Evolutionary conservation across 768 basidiomycete genomes (phyloP), one percentile per base, ranked within the genome.

Genomic region (Austroboletus eburneus): DNA sequence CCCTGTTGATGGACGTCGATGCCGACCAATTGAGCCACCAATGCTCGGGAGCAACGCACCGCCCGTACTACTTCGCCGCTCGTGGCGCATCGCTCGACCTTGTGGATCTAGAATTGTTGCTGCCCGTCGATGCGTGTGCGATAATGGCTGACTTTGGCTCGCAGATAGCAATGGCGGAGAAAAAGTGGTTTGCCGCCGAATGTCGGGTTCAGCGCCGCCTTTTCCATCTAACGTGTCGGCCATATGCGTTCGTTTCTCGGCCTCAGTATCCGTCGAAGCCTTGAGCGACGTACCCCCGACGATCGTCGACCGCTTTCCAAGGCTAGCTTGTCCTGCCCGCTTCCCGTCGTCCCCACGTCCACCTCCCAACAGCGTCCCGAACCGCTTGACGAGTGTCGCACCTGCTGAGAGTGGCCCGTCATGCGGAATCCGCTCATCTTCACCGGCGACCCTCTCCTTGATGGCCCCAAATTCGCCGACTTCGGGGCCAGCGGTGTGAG

Each of bases 81-180:
- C 85, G 60, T 91, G 88, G 35, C 81, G 72, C 13, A 72, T 69
- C 20, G 80, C 68, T 13, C 81, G 72, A 22, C 81, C 78, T 39
- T 79, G 75, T 0, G 86, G 78, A 62, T 91, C 88, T 27, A 90
- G 61, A 30, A 90, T 74, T 14, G 88, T 89, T 47, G 87, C 86
- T 4, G 87, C 87, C 5, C 88, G 74, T 18, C 88, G 77, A 64
- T 89, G 88, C 0, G 73, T 64, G 44, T 69, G 75, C 13, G 76
- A 79, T 42, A 81, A 57, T 0, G 82, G 81, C 61, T 83, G 82
- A 49, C 79, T 80, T 42, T 73, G 57, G 33, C 74, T 79, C 42
- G 69, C 58, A 16, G 70, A 52, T 9, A 76, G 55, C 3, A 68
- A 56, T 34, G 58, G 59, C 2, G 69, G 58, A 9, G 67, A 44